Conservation (phyloP, 176 grass and related monocot genomes). For the Musa itinerans region DNA sequence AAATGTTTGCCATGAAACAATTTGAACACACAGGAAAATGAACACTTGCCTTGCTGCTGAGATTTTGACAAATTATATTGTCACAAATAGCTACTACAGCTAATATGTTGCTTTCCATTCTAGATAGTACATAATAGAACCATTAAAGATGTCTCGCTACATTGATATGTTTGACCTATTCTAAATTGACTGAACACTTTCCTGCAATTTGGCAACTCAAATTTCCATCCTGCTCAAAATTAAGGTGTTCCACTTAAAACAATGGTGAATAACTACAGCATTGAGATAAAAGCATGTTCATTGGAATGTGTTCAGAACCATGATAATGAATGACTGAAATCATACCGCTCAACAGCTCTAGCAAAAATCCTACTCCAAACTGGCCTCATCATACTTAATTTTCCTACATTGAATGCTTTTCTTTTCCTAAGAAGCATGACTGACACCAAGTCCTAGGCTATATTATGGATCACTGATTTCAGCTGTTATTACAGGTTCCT, state of each 20-base stretch:
- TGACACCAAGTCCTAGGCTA: neutral
- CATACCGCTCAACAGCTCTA: neutral
- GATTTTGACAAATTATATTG: neutral
- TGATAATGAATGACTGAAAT: neutral
- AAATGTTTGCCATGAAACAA: neutral
- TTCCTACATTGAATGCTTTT: neutral
- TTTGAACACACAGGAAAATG: too few species aligned
- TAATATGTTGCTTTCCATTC: neutral
- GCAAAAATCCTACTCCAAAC: neutral
- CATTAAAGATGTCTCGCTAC: neutral
- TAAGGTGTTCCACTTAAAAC: neutral
- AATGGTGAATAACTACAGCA: neutral
- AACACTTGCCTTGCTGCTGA: neutral
- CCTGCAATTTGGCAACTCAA: neutral
- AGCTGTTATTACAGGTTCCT: neutral
- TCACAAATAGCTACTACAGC: neutral
- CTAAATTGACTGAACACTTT: neutral
- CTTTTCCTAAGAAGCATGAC: neutral
- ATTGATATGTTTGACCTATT: neutral
- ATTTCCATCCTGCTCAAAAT: neutral
- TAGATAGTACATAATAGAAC: neutral
- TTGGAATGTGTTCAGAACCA: neutral
- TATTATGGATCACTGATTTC: neutral
- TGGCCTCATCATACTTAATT: neutral
- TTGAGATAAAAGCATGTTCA: neutral